Evolutionary conservation across 257 asterid species (phyloP).

Genomic region (Solanum pimpinellifolium): DNA sequence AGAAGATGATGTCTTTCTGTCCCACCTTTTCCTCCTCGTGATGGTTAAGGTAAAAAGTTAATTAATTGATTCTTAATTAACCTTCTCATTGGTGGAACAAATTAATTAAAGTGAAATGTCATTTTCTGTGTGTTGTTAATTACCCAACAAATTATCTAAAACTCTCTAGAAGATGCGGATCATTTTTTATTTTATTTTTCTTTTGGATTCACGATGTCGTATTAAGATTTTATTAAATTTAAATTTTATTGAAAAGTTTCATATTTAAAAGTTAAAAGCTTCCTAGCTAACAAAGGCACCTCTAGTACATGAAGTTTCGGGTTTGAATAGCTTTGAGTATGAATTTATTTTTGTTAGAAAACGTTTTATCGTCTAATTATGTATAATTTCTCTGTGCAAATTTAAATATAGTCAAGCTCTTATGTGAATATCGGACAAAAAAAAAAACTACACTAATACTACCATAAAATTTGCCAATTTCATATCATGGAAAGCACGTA

Average conservation of each 20-base stretch:
- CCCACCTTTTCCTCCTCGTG: background rate
- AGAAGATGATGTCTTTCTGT: background rate
- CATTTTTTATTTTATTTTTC: background rate
- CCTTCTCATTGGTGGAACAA: background rate
- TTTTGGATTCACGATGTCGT: background rate
- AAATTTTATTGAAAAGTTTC: background rate
- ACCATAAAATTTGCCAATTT: background rate
- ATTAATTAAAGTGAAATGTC: background rate
- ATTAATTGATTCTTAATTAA: background rate
- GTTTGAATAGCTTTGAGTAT: no score
- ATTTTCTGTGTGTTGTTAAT: background rate
- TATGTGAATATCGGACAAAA: accelerated
- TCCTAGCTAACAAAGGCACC: background rate
- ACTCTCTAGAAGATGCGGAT: background rate
- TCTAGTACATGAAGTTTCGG: no score
- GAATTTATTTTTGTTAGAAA: no score
- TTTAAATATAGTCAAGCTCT: no score
- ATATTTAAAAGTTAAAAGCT: background rate
- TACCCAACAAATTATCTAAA: background rate
- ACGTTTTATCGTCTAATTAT: accelerated
- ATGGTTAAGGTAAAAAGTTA: background rate
- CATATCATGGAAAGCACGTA: background rate
- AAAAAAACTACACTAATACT: background rate
- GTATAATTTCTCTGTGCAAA: accelerated
- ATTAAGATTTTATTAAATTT: background rate